phyloP scores from a whole-genome alignment of 176 grass and related monocot species.

The Avena insularis region DNA sequence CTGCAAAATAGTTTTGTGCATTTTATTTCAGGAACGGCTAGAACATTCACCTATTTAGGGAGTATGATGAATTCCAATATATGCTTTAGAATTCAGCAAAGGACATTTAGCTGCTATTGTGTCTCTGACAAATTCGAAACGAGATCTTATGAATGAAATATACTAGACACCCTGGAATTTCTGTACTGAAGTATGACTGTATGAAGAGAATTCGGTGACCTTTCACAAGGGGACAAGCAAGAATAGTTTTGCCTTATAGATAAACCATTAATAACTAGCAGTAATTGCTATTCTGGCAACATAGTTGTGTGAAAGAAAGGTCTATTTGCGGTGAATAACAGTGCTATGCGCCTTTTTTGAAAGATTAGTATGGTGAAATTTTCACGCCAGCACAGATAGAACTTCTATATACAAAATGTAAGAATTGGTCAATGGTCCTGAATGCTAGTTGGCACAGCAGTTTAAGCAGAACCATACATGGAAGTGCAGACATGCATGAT shows the following conservation, averaged over 20 bases:
- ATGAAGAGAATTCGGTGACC: not conserved
- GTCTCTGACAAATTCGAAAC: no score
- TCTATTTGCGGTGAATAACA: no score
- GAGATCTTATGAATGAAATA: not conserved
- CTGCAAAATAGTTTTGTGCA: not conserved
- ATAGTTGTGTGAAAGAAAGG: not conserved
- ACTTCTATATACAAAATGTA: conserved; percentile 19
- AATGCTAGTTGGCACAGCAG: not conserved
- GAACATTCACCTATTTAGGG: not conserved
- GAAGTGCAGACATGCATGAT: conserved; percentile 17
- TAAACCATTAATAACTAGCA: not conserved
- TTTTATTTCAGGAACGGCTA: not conserved
- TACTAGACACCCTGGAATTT: not conserved
- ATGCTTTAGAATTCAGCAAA: not conserved
- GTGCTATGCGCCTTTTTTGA: no score
- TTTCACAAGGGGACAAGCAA: not conserved
- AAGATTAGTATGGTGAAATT: not conserved
- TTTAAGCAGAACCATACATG: not conserved
- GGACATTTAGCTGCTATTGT: not conserved
- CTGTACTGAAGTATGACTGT: not conserved
- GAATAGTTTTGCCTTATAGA: not conserved
- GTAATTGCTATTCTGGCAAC: not conserved
- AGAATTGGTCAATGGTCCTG: conserved; percentile 1
- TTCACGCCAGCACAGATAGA: not conserved
- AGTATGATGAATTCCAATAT: not conserved